Evolutionary conservation across 352 stramenopile genomes (phyloP).

Genomic region (Pythium rhizo-oryzae): DNA sequence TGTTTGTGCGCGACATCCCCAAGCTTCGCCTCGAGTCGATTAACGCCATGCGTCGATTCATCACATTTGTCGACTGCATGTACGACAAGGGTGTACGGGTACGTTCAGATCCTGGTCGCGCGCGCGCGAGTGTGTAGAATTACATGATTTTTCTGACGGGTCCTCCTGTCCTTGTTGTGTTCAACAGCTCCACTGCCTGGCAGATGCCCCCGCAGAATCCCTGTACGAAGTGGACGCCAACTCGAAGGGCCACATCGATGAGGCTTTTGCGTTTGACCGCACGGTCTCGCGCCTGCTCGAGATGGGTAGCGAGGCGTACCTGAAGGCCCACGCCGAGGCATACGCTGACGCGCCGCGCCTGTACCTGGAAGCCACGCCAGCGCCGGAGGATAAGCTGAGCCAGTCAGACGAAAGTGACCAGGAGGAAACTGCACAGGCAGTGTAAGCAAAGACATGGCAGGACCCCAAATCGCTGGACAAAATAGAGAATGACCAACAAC

Average conservation of each 20-base stretch:
- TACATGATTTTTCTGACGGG: not conserved
- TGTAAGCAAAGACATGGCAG: no score
- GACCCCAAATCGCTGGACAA: no score
- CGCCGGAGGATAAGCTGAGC: slow-evolving; percentile 6
- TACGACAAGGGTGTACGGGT: slow-evolving; percentile 92
- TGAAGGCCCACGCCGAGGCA: slow-evolving; percentile 53
- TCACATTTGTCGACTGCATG: slow-evolving; percentile 98
- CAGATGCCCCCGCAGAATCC: slow-evolving; percentile 51
- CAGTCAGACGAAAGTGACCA: slow-evolving; percentile 18
- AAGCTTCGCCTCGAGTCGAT: slow-evolving; percentile 85
- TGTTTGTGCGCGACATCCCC: slow-evolving; percentile 95
- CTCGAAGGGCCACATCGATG: slow-evolving; percentile 72
- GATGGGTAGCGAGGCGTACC: slow-evolving; percentile 77
- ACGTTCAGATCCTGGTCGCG: slow-evolving; percentile 24
- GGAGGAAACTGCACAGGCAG: slow-evolving; percentile 8
- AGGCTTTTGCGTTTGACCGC: slow-evolving; percentile 85
- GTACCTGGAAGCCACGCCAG: slow-evolving; percentile 35
- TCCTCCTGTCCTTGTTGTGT: not conserved
- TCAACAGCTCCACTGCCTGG: slow-evolving; percentile 73
- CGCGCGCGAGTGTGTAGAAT: not conserved
- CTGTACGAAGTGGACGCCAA: slow-evolving; percentile 65
- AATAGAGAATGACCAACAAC: not conserved
- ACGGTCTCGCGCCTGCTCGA: slow-evolving; percentile 89
- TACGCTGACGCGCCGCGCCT: slow-evolving; percentile 22
- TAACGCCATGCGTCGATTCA: slow-evolving; percentile 95